phyloP scores from a whole-genome alignment of 1,139 yeast genomes.

The Geotrichum cucujoidarum region DNA sequence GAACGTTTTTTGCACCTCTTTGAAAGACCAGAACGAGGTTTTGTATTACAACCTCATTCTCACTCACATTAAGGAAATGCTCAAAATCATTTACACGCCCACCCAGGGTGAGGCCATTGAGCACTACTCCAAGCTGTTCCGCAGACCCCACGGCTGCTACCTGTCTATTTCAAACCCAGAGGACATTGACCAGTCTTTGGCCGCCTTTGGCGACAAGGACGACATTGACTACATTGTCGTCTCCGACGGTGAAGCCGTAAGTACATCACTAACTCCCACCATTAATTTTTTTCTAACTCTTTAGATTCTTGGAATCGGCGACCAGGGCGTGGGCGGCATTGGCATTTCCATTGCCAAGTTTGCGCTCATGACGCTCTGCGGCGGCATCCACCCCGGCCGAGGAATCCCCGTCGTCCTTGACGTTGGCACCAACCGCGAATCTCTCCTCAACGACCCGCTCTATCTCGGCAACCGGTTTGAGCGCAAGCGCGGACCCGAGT shows the following conservation, averaged over 20 bases:
- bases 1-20: slow-evolving; percentile 85
- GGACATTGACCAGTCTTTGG: slow-evolving; percentile 42
- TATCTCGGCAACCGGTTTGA: slow-evolving; percentile 88
- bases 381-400: slow-evolving; percentile 93
- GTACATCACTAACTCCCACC: background rate
- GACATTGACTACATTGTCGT: slow-evolving; percentile 93
- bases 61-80: slow-evolving; percentile 82
- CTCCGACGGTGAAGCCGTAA: slow-evolving; percentile 80
- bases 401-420: slow-evolving; percentile 85
- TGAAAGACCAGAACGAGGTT: slow-evolving; percentile 89
- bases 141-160: slow-evolving; percentile 95
- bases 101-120: slow-evolving; percentile 98
- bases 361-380: slow-evolving; percentile 92
- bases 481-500: slow-evolving; percentile 79
- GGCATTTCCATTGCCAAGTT: slow-evolving; percentile 89
- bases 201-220: slow-evolving; percentile 78
- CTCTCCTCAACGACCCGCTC: slow-evolving; percentile 69
- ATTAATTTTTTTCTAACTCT: background rate
- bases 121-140: slow-evolving; percentile 81
- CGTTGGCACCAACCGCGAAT: slow-evolving; percentile 85
- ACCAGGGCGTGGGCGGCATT: slow-evolving; percentile 96
- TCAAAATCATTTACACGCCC: slow-evolving; percentile 92
- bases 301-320: slow-evolving; percentile 84
- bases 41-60: slow-evolving; percentile 81
- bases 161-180: slow-evolving; percentile 71